Evolutionary conservation across 2,329 filamentous ascomycete species (phyloP), one percentile per base, ranked within the genome.

Genomic region (Colletotrichum caudatum): DNA sequence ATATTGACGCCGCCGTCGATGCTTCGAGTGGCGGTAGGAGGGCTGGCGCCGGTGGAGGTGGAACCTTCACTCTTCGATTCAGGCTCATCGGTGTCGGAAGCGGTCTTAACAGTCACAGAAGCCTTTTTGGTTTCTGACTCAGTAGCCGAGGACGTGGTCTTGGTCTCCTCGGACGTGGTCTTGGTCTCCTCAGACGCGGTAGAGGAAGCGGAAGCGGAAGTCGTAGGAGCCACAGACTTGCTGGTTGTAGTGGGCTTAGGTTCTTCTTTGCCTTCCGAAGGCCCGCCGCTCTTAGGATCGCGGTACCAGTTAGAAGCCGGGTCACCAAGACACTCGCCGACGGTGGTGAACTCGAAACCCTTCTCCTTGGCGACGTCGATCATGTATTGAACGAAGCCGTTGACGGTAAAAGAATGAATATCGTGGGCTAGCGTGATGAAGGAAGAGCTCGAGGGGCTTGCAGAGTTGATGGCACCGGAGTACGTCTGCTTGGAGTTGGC

Each of bases 281-380:
- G 64, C 63, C 69, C 69, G 29, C 72, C 74, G 41, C 77, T 79
- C 14, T 76, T 78, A 1, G 80, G 76, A 60, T 78, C 74, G 29
- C 84, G 82, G 77, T 86, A 86, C 84, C 84, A 86, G 78, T 86
- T 86, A 46, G 74, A 77, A 7, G 73, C 60, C 14, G 82, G 80
- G 74, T 86, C 84, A 35, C 80, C 81, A 44, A 86, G 78, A 72
- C 84, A 86, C 69, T 85, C 84, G 59, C 84, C 84, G 20, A 86
- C 77, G 8, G 83, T 84, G 39, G 84, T 83, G 18, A 81, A 78
- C 75, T 80, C 80, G 80, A 83, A 85, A 29, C 81, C 81, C 39
- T 82, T 79, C 9, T 73, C 69, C 53, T 77, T 79, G 5, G 82
- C 76, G 61, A 77, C 80, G 12, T 82, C 78, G 44, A 86, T 82